These are phyloP conservation scores for Fusarium sp. DNA, from an alignment of 2,329 filamentous ascomycete genomes.

Conservation along the genomic window DNA sequence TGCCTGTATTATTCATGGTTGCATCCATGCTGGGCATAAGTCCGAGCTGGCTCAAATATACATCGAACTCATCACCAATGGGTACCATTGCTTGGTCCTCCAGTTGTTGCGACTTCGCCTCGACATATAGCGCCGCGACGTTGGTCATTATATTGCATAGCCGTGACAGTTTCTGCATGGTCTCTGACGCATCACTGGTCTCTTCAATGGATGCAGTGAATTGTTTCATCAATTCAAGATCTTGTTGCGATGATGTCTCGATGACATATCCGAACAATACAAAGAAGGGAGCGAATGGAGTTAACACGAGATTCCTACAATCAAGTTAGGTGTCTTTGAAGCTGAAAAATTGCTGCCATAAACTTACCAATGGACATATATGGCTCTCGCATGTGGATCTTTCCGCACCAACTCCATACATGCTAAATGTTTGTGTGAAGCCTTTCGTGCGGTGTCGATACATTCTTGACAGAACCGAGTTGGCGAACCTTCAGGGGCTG, in stretches of 20 bases:
- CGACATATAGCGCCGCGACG: slow-evolving; percentile 71
- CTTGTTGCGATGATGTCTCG: slow-evolving; percentile 64
- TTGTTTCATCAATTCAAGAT: slow-evolving; percentile 66
- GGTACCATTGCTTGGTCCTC: slow-evolving; percentile 60
- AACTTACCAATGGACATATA: slow-evolving; percentile 66
- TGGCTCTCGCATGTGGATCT: slow-evolving; percentile 57
- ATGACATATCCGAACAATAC: slow-evolving; percentile 70
- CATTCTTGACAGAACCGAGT: slow-evolving; percentile 63
- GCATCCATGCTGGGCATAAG: slow-evolving; percentile 63
- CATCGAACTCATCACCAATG: slow-evolving; percentile 71
- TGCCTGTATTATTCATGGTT: slow-evolving; percentile 24
- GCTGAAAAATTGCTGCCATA: neutral
- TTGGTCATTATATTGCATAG: slow-evolving; percentile 72
- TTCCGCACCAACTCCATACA: slow-evolving; percentile 59
- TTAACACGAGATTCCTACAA: slow-evolving; percentile 65
- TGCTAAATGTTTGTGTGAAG: slow-evolving; percentile 59
- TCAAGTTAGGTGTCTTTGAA: slow-evolving; percentile 15
- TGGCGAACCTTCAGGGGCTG: slow-evolving; percentile 56
- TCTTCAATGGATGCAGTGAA: slow-evolving; percentile 69
- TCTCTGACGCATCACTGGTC: slow-evolving; percentile 65
- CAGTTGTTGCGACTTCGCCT: slow-evolving; percentile 66
- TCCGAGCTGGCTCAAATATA: slow-evolving; percentile 73
- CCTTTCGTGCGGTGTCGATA: slow-evolving; percentile 62
- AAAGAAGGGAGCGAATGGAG: slow-evolving; percentile 71
- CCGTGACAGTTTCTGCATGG: slow-evolving; percentile 70